Conservation (phyloP, 176 grass and related monocot genomes). For the Oryza officinalis region DNA sequence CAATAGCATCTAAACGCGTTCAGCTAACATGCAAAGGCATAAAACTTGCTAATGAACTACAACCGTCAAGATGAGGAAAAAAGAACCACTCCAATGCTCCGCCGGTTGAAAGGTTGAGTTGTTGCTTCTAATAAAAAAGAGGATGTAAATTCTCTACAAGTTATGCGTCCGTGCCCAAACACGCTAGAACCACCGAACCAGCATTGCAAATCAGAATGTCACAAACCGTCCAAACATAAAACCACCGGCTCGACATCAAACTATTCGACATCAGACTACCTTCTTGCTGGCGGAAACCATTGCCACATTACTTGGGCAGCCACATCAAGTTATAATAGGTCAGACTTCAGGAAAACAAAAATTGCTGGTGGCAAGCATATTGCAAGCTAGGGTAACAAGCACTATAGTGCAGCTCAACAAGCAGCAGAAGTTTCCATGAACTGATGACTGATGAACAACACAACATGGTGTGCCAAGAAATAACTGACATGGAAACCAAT, state of each 20-base stretch:
- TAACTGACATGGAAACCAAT: neutral
- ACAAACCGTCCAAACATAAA: neutral
- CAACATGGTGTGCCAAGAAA: neutral
- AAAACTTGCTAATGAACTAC: no score
- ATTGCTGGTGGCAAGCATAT: neutral
- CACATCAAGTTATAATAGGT: neutral
- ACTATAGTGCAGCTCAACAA: neutral
- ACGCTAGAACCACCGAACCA: neutral
- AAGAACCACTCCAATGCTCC: no score
- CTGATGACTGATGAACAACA: neutral
- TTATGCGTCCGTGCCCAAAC: neutral
- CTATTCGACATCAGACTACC: neutral
- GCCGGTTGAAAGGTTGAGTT: no score
- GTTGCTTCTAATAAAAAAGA: no score
- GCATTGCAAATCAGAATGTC: neutral
- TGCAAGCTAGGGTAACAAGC: neutral
- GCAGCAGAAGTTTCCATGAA: neutral
- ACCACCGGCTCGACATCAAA: neutral
- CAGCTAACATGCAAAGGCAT: no score
- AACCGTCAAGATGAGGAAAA: no score
- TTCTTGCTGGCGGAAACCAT: neutral
- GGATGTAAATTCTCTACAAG: no score
- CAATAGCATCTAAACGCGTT: no score
- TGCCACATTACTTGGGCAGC: neutral
- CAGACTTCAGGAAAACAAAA: neutral